Percentiles rank a stretch among this genome's conserved stretches.
Conservation (phyloP, 441 rosid species). For the Rhodomyrtus psidioides region DNA sequence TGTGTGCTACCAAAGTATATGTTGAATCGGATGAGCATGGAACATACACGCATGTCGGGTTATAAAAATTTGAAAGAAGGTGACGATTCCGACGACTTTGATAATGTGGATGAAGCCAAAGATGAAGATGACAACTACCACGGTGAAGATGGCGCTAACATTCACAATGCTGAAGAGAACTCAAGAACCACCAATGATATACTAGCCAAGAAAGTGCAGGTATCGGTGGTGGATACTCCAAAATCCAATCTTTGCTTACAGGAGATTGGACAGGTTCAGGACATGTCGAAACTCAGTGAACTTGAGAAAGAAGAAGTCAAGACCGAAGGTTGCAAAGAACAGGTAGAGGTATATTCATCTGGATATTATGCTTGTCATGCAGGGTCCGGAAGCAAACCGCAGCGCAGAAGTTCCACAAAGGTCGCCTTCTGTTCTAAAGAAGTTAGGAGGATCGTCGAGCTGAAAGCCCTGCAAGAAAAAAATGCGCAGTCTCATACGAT, state of each 20-base stretch:
- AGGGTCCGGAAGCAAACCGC: constrained; percentile 4
- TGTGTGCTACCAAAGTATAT: constrained; percentile 2
- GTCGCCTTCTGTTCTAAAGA: constrained; percentile 56
- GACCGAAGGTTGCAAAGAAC: neutral
- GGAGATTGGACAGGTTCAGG: neutral
- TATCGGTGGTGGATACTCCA: neutral
- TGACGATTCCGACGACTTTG: constrained; percentile 14
- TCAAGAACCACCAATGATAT: neutral
- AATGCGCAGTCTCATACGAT: constrained; percentile 53
- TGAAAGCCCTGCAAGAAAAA: constrained; percentile 20
- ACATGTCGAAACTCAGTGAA: neutral
- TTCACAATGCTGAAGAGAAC: neutral
- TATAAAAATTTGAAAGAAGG: constrained; percentile 18
- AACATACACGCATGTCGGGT: constrained; percentile 20
- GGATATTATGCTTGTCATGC: constrained; percentile 5
- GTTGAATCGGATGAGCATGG: constrained; percentile 38
- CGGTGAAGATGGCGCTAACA: constrained; percentile 17
- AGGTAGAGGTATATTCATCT: constrained; percentile 5
- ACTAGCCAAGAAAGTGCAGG: neutral
- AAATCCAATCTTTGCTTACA: neutral
- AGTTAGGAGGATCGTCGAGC: constrained; percentile 32
- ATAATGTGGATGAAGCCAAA: constrained; percentile 26
- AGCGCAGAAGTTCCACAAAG: constrained; percentile 26
- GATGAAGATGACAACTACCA: constrained; percentile 17
- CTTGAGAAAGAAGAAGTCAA: constrained; percentile 4